phyloP scores from a whole-genome alignment of 129 eudicot genomes.

The Flaveria linearis region DNA sequence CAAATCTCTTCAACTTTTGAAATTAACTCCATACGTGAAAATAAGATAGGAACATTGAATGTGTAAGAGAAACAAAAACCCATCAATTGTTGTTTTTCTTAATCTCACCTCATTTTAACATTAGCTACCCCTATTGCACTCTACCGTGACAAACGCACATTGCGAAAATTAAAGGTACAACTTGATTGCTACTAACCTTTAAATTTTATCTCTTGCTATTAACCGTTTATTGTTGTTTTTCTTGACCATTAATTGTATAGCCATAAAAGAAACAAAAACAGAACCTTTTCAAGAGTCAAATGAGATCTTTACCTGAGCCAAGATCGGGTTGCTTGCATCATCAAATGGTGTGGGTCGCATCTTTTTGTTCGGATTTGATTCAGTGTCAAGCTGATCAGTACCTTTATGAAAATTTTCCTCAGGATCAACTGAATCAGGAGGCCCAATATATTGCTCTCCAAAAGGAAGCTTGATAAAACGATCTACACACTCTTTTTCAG shows the following conservation, averaged over 20 bases:
- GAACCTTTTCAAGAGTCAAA: not conserved
- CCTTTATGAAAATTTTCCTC: slow-evolving; percentile 33
- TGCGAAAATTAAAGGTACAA: not conserved
- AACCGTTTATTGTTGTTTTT: not conserved
- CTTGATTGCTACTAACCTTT: not conserved
- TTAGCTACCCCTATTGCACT: not conserved
- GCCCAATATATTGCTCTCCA: slow-evolving; percentile 73
- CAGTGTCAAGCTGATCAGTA: slow-evolving; percentile 32
- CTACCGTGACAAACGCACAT: not conserved
- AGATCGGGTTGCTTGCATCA: slow-evolving; percentile 96
- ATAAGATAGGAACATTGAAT: not conserved
- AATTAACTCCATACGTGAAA: not conserved
- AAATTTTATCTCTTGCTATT: not conserved
- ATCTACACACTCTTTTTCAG: slow-evolving; percentile 75
- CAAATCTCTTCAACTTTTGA: not conserved
- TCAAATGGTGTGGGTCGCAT: slow-evolving; percentile 80
- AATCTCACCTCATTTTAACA: not conserved
- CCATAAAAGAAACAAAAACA: not conserved
- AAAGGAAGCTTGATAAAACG: slow-evolving; percentile 93
- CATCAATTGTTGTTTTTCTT: not conserved
- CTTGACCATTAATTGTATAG: too few relatives aligned
- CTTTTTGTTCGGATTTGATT: slow-evolving; percentile 47
- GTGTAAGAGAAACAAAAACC: not conserved
- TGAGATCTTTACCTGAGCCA: slow-evolving; percentile 73
- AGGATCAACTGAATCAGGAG: slow-evolving; percentile 63